Conservation (phyloP, 192 early-diverging fungal species). For the Geranomyces variabilis region DNA sequence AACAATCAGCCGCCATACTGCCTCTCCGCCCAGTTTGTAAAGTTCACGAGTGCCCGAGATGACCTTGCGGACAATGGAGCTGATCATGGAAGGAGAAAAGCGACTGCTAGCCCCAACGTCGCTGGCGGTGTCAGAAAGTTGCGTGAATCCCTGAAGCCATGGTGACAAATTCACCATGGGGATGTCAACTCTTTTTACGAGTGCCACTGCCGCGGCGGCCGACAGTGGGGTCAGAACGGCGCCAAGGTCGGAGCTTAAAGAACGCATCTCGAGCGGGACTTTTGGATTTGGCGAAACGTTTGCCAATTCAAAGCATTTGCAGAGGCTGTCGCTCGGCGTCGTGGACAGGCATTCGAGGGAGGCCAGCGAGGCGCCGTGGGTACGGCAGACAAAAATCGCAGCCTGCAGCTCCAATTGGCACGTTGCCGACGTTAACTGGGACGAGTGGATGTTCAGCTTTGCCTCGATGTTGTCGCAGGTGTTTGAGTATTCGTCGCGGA, state of each 20-base stretch:
- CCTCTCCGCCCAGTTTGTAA: too few species aligned
- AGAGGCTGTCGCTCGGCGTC: not conserved
- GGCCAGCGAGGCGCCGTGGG: not conserved
- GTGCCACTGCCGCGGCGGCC: not conserved
- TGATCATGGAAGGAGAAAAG: too few species aligned
- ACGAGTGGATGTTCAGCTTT: not conserved
- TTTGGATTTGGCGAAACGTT: not conserved
- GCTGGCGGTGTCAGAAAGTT: too few species aligned
- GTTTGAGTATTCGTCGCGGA: not conserved
- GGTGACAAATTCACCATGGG: not conserved
- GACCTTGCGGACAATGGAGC: too few species aligned
- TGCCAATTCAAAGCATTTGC: conserved; percentile 3
- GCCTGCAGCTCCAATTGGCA: not conserved
- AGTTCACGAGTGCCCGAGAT: too few species aligned
- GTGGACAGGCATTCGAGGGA: conserved; percentile 9
- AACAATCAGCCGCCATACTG: too few species aligned
- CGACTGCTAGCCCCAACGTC: too few species aligned
- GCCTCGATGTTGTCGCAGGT: conserved; percentile 3
- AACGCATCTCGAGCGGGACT: not conserved
- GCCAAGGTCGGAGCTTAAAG: not conserved
- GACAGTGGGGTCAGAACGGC: not conserved
- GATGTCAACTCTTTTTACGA: not conserved
- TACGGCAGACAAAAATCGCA: not conserved
- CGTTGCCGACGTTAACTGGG: not conserved
- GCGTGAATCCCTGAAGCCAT: too few species aligned